A percentile compares a stretch with the other conserved stretches of the same genome.
Evolutionary conservation across 2,329 filamentous ascomycete species (phyloP).

Genomic region (Pyrenochaeta sp.): DNA sequence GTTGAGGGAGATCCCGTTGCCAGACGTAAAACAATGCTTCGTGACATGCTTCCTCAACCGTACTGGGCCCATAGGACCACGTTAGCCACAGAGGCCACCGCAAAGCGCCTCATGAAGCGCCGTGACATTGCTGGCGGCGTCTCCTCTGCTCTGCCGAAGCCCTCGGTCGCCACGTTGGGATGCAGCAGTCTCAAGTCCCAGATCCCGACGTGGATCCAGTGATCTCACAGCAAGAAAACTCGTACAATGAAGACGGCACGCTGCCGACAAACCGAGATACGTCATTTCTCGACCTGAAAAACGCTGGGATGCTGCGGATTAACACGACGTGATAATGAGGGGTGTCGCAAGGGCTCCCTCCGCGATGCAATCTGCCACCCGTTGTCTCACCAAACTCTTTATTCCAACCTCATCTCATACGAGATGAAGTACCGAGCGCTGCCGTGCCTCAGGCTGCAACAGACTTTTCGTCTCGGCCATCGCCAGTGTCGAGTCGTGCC

Average conservation of each 20-base stretch:
- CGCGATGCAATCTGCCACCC: slow-evolving; percentile 24
- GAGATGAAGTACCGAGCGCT: slow-evolving; percentile 28
- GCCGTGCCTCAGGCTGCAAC: slow-evolving; percentile 21
- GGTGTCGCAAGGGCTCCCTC: slow-evolving; percentile 19
- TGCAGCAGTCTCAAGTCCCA: slow-evolving; percentile 8
- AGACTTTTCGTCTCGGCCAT: neutral
- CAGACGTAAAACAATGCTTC: slow-evolving; percentile 15
- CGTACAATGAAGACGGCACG: slow-evolving; percentile 6
- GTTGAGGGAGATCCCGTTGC: slow-evolving; percentile 21
- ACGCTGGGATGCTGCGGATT: slow-evolving; percentile 11
- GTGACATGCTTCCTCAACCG: slow-evolving; percentile 18
- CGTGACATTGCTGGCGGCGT: slow-evolving; percentile 13
- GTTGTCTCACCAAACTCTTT: slow-evolving; percentile 23
- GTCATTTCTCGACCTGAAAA: slow-evolving; percentile 27
- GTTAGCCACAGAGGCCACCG: slow-evolving; percentile 12
- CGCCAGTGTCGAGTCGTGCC: slow-evolving; percentile 12
- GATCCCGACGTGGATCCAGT: slow-evolving; percentile 11
- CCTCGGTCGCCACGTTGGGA: slow-evolving; percentile 20
- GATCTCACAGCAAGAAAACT: too few relatives aligned
- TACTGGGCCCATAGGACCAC: slow-evolving; percentile 10
- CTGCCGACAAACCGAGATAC: slow-evolving; percentile 11
- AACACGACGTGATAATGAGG: slow-evolving; percentile 18
- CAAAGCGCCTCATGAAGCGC: slow-evolving; percentile 24
- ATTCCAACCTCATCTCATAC: slow-evolving; percentile 25
- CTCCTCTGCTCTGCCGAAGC: slow-evolving; percentile 14